Conservation (phyloP, 1,139 yeast genomes). For the Kodamaea suecica region DNA sequence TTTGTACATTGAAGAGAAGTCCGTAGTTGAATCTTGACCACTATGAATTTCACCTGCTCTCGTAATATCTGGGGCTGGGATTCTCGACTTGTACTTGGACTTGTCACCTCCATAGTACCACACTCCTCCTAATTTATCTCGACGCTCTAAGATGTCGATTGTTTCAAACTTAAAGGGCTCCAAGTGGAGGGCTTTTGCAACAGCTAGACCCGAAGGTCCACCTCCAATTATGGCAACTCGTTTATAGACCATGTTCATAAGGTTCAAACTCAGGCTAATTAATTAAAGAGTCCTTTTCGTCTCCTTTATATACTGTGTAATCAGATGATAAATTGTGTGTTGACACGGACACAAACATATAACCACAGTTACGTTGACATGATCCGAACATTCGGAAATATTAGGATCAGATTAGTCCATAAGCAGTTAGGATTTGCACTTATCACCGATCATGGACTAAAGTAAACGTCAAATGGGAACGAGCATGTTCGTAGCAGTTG, state of each 20-base stretch:
- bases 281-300: background rate
- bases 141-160: conserved; percentile 44
- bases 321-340: no score
- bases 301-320: background rate
- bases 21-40: background rate
- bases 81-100: conserved; percentile 18
- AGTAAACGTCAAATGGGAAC: no score
- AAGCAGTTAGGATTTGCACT: no score
- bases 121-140: conserved; percentile 44
- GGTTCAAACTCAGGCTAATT: background rate
- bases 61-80: conserved; percentile 15
- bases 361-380: no score
- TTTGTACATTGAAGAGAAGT: conserved; percentile 46
- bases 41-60: background rate
- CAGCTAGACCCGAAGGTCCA: conserved; percentile 50
- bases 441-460: no score
- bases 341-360: no score
- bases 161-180: conserved; percentile 33
- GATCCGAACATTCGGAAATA: no score
- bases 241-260: background rate
- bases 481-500: no score
- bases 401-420: no score
- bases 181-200: conserved; percentile 43
- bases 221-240: conserved; percentile 48
- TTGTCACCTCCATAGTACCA: conserved; percentile 43